Conservation (phyloP, 179 eudicot genomes). For the Camellia oleifera region DNA sequence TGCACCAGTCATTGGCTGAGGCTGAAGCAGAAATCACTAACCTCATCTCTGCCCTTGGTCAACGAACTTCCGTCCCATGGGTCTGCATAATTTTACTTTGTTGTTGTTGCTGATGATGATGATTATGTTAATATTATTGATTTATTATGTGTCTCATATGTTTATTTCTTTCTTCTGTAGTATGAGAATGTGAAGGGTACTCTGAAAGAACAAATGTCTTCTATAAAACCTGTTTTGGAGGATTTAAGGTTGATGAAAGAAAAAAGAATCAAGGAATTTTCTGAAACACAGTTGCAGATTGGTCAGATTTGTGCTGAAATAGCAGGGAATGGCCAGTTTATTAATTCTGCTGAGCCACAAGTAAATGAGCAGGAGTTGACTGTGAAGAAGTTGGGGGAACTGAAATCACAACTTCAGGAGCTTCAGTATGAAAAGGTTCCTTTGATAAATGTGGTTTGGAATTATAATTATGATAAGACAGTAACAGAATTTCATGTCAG, state of each 20-base stretch:
- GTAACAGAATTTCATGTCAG: neutral
- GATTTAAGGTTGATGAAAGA: conserved; percentile 59
- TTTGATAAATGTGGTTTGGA: neutral
- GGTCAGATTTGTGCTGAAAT: conserved; percentile 65
- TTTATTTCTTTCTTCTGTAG: conserved; percentile 19
- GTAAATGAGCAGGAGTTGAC: conserved; percentile 67
- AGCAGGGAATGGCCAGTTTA: conserved; percentile 54
- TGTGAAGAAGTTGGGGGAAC: conserved; percentile 59
- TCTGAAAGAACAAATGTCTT: conserved; percentile 58
- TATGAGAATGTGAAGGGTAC: conserved; percentile 49
- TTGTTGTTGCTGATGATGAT: neutral
- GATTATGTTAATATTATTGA: neutral
- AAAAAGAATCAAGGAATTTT: conserved; percentile 62
- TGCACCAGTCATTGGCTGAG: conserved; percentile 60
- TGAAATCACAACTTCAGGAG: conserved; percentile 68
- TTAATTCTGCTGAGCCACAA: conserved; percentile 39
- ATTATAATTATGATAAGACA: neutral
- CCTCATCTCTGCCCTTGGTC: conserved; percentile 62
- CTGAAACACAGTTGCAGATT: conserved; percentile 57
- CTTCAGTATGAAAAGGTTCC: conserved; percentile 79
- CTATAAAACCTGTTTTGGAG: conserved; percentile 53
- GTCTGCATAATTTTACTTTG: conserved; percentile 28
- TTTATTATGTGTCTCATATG: neutral
- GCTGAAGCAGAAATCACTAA: conserved; percentile 61
- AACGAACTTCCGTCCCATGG: conserved; percentile 48